Base-by-base conservation (phyloP, 495 filamentous ascomycete genomes). In the Lentithecium fluviatile region DNA sequence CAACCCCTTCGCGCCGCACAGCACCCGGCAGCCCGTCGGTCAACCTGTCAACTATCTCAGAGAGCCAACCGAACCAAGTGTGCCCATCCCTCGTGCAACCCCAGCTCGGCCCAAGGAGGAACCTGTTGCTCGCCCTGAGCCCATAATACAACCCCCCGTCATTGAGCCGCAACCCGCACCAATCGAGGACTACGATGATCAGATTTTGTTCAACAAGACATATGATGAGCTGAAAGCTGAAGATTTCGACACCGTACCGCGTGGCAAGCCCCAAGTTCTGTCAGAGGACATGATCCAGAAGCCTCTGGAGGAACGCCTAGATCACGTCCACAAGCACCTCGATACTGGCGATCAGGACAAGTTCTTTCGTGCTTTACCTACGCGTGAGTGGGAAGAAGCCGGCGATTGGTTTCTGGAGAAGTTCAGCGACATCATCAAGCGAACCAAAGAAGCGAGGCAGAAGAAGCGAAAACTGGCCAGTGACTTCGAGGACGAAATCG, bases 331-430 rank as follows among this genome's bases (percentile, higher is more conserved):
- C 20, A 48, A 52, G 6, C 38, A 23, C 23, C 60, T 67, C 32
- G 25, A 7, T 58, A 68, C 49, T 40, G 32, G 76, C 19, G 78
- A 82, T 17, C 86, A 89, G 57, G 75, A 75, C 47, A 71, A 76
- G 1, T 89, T 90, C 71, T 85, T 91, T 62, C 73, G 79, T 10
- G 79, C 78, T 5, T 75, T 95, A 68, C 68, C 81, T 2, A 78
- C 89, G 21, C 76, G 81, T 24, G 86, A 93, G 69, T 94, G 91
- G 87, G 91, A 96, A 69, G 79, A 87, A 47, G 83, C 86, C 13
- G 91, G 91, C 7, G 89, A 96, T 60, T 85, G 88, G 78, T 83
- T 96, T 40, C 74, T 93, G 13, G 82, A 84, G 2, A 81, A 80
- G 60, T 92, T 94, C 65, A 76, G 76, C 6, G 76, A 79, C 7